Percentiles rank a stretch among this genome's conserved stretches.
Evolutionary conservation across 306 rosid genomes (phyloP).

Genomic region (Gleditsia sinensis): DNA sequence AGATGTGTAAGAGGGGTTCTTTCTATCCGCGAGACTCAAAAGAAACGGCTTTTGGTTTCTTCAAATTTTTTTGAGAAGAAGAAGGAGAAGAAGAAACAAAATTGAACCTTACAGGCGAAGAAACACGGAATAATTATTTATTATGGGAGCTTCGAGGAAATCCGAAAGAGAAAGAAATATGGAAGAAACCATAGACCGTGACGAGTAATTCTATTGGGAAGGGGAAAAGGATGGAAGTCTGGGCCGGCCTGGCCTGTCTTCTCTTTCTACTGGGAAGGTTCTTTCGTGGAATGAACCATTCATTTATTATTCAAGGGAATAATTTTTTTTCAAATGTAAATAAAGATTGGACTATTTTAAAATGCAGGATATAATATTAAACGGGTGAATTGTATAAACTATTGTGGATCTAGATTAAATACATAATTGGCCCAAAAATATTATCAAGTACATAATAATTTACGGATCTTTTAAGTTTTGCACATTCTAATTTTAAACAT

Average conservation of each 20-base stretch:
- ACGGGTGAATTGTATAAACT: no score
- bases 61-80: neutral
- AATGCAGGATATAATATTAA: no score
- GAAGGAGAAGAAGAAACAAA: neutral
- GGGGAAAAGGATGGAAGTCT: neutral
- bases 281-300: no score
- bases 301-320: no score
- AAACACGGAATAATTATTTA: constrained; percentile 5
- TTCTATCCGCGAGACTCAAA: neutral
- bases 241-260: neutral
- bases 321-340: no score
- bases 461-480: no score
- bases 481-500: no score
- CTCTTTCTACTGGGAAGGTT: no score
- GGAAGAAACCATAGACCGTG: neutral
- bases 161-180: neutral
- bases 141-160: neutral
- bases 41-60: neutral
- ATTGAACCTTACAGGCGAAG: constrained; percentile 37
- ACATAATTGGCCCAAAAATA: no score
- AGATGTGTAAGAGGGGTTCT: neutral
- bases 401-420: no score
- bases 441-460: no score
- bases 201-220: neutral
- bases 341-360: no score